Evolutionary conservation across 257 asterid species (phyloP), one percentile per base, ranked within the genome.

Genomic region (Pogostemon cablin): DNA sequence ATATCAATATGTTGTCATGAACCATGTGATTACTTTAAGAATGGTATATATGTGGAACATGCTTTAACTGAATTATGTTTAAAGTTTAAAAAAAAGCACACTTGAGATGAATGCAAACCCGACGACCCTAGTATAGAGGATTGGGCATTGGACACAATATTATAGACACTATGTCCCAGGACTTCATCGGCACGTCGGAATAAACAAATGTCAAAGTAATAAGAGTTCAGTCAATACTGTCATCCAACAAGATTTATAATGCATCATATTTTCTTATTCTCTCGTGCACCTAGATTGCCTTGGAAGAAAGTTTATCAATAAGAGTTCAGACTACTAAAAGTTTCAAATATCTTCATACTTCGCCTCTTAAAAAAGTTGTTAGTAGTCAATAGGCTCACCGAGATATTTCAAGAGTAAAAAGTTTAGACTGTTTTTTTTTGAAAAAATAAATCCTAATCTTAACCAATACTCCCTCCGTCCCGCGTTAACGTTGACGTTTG

Each of bases 21-120:
- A 68, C 60, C 32, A 56, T 57, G 69, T 69, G 53, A 75, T n/a
- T 1, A 70, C 72, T 25, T 65, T 6, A 57, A 50, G 38, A 54
- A 17, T 54, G 25, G 38, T 52, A 9, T 9, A 8, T 3, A 52
- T 15, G 17, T 52, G 9, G 57, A 52, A 52, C 57, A 12, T 25
- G 15, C 56, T n/a, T 50, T n/a, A 11, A 50, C 55, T 49, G 20
- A 49, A 49, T 49, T 49, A 49, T 49, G 55, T 49, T 25, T 25
- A 25, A 25, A 25, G 32, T 25, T 25, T 1, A 25, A 25, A 25
- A 25, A 25, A 25, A 25, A 20, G 25, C 32, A 59, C 46, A 12
- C 48, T 54, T 59, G 60, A 40, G 17, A 50, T 65, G 32, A 59
- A 39, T 67, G 64, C 38, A 40, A 37, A 7, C n/a, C 59, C 40